phyloP scores from a whole-genome alignment of 768 basidiomycete genomes.

The Mycena venus region DNA sequence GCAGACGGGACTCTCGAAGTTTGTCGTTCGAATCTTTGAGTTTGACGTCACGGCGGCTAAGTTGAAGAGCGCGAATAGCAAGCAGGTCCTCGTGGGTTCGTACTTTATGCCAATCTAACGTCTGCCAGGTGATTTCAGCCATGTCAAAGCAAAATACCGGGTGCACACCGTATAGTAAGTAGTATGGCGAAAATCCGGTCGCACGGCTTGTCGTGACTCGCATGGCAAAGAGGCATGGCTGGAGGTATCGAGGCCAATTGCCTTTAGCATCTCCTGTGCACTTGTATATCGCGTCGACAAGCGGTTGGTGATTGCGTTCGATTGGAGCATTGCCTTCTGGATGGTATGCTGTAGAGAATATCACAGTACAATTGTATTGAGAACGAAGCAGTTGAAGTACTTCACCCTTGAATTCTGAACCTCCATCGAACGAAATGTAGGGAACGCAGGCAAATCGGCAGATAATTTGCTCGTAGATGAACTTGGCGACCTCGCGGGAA shows the following conservation, averaged over 20 bases:
- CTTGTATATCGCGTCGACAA: neutral
- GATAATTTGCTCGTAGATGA: conserved; percentile 46
- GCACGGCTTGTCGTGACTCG: conserved; percentile 38
- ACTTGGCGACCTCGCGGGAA: conserved; percentile 39
- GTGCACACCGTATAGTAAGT: conserved; percentile 45
- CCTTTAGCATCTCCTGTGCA: neutral
- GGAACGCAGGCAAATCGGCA: conserved; percentile 38
- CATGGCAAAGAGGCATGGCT: conserved; percentile 40
- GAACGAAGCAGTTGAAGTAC: neutral
- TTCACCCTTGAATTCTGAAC: conserved; percentile 44
- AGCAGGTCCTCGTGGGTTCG: conserved; percentile 40
- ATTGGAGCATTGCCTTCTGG: neutral
- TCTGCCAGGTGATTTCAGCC: conserved; percentile 43
- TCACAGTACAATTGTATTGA: neutral
- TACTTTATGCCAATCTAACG: conserved; percentile 39
- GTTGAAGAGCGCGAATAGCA: conserved; percentile 35
- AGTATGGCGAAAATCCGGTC: conserved; percentile 49
- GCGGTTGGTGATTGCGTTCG: neutral
- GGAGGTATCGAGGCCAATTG: neutral
- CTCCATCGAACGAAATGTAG: conserved; percentile 42
- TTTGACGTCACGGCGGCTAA: conserved; percentile 35
- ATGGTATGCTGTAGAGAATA: neutral
- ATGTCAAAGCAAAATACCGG: conserved; percentile 46
- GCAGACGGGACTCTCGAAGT: conserved; percentile 22
- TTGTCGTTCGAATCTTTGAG: conserved; percentile 20